phyloP scores from a whole-genome alignment of 2,329 filamentous ascomycete species.

The Fusarium torulosum region DNA sequence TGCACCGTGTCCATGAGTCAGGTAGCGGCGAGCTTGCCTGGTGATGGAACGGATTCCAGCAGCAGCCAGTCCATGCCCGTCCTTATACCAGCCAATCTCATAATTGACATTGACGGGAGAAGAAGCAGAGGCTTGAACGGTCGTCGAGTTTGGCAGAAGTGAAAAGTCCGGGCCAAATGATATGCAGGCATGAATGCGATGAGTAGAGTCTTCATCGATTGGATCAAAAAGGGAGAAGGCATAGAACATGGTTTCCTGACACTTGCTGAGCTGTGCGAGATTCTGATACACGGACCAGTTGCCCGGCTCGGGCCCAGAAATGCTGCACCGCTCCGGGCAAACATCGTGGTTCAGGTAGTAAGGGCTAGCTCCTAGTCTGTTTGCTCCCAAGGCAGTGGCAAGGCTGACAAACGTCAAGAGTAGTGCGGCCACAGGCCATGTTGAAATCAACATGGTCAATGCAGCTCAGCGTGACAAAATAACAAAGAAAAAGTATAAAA shows the following conservation, averaged over 20 bases:
- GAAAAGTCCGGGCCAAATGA: slow-evolving; percentile 3
- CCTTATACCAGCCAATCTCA: not conserved
- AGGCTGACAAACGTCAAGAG: not conserved
- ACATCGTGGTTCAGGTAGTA: not conserved
- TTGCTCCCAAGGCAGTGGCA: not conserved
- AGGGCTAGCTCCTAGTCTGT: not conserved
- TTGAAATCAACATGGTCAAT: not conserved
- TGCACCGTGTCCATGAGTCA: not conserved
- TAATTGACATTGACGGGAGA: not conserved
- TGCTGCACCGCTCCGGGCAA: slow-evolving; percentile 1
- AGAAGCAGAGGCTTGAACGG: not conserved
- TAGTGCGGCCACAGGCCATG: not conserved
- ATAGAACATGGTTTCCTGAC: not conserved
- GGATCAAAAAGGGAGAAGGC: slow-evolving; percentile 1
- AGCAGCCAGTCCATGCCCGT: not conserved
- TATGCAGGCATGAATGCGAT: slow-evolving; percentile 1
- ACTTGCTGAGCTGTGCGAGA: not conserved
- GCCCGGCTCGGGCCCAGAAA: not conserved
- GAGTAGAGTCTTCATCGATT: not conserved
- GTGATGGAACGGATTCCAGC: slow-evolving; percentile 4
- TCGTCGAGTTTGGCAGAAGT: not conserved
- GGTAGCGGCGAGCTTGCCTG: not conserved
- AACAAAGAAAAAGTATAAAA: not conserved
- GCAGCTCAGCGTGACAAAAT: no score
- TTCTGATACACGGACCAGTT: not conserved